A percentile compares a stretch with the other conserved stretches of the same genome.
These are phyloP conservation scores for Epicoccum nigrum DNA, from an alignment of 2,329 filamentous ascomycete genomes.

Conservation along the genomic window DNA sequence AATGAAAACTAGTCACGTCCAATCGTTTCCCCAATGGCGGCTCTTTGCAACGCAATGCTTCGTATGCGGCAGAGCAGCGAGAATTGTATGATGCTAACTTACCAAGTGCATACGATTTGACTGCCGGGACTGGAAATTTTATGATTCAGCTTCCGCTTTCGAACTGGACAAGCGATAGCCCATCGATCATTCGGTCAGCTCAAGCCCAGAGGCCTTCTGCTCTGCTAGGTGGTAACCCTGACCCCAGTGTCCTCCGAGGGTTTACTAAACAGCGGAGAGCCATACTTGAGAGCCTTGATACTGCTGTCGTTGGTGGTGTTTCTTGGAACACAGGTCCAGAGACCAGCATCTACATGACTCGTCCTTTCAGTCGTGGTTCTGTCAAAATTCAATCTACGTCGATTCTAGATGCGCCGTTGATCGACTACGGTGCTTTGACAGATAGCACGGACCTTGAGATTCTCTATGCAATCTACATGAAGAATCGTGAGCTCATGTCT, in stretches of 20 bases:
- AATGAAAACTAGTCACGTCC: slow-evolving; percentile 9
- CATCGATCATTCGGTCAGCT: slow-evolving; percentile 4
- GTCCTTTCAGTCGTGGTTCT: slow-evolving; percentile 33
- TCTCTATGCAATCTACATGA: slow-evolving; percentile 25
- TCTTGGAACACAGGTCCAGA: slow-evolving; percentile 21
- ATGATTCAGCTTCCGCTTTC: slow-evolving; percentile 25
- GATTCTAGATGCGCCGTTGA: slow-evolving; percentile 26
- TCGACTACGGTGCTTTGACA: neutral
- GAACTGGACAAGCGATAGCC: slow-evolving; percentile 17
- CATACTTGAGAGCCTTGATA: slow-evolving; percentile 19
- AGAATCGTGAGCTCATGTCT: slow-evolving; percentile 20
- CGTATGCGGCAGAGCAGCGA: slow-evolving; percentile 37
- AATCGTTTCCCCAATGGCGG: slow-evolving; percentile 26
- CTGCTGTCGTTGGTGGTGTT: slow-evolving; percentile 21
- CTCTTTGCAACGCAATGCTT: slow-evolving; percentile 28
- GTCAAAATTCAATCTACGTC: slow-evolving; percentile 20
- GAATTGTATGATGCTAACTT: slow-evolving; percentile 31
- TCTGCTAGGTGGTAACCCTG: slow-evolving; percentile 21
- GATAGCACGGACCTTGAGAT: slow-evolving; percentile 25
- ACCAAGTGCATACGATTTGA: slow-evolving; percentile 33
- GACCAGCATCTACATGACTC: slow-evolving; percentile 27
- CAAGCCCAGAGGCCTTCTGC: slow-evolving; percentile 5
- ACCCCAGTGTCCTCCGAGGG: slow-evolving; percentile 29
- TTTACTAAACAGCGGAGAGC: slow-evolving; percentile 33
- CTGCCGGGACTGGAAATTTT: slow-evolving; percentile 24